Evolutionary conservation across 2,329 filamentous ascomycete genomes (phyloP).

Genomic region (Alternaria arborescens): DNA sequence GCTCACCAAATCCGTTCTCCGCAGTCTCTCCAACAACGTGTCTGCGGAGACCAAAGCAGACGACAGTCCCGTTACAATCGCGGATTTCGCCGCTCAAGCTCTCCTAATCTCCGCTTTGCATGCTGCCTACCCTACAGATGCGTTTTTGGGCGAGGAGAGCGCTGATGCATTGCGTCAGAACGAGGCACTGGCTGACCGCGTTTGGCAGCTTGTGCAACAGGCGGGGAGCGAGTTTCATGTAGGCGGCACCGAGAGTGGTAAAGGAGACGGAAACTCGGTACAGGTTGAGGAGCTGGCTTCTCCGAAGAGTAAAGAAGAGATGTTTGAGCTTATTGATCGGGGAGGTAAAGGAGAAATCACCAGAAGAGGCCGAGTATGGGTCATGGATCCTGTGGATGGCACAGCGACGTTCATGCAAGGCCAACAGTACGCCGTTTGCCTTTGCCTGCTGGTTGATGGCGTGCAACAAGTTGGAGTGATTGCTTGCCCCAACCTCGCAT

Average conservation of each 20-base stretch:
- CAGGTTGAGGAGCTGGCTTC: slow-evolving; percentile 28
- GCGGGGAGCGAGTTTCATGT: slow-evolving; percentile 42
- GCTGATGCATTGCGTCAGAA: slow-evolving; percentile 62
- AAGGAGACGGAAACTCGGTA: slow-evolving; percentile 25
- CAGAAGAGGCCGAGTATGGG: slow-evolving; percentile 61
- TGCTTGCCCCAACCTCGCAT: slow-evolving; percentile 68
- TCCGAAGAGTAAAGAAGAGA: slow-evolving; percentile 61
- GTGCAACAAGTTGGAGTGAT: slow-evolving; percentile 66
- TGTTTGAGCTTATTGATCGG: slow-evolving; percentile 69
- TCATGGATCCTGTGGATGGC: slow-evolving; percentile 71
- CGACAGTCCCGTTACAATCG: slow-evolving; percentile 68
- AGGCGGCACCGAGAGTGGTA: slow-evolving; percentile 31
- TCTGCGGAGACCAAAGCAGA: slow-evolving; percentile 65
- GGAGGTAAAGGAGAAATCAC: slow-evolving; percentile 64
- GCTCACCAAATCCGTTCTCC: slow-evolving; percentile 65
- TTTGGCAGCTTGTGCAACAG: slow-evolving; percentile 63
- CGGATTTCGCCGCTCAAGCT: slow-evolving; percentile 71
- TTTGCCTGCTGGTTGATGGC: slow-evolving; percentile 67
- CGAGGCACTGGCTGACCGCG: slow-evolving; percentile 58
- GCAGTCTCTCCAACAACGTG: slow-evolving; percentile 56
- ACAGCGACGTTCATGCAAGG: slow-evolving; percentile 69
- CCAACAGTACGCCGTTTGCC: slow-evolving; percentile 69
- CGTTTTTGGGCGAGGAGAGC: slow-evolving; percentile 70
- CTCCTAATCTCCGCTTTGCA: slow-evolving; percentile 67
- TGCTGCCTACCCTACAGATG: slow-evolving; percentile 62